Conservation (phyloP, 495 filamentous ascomycete genomes). For the Penicillium egyptiacum region DNA sequence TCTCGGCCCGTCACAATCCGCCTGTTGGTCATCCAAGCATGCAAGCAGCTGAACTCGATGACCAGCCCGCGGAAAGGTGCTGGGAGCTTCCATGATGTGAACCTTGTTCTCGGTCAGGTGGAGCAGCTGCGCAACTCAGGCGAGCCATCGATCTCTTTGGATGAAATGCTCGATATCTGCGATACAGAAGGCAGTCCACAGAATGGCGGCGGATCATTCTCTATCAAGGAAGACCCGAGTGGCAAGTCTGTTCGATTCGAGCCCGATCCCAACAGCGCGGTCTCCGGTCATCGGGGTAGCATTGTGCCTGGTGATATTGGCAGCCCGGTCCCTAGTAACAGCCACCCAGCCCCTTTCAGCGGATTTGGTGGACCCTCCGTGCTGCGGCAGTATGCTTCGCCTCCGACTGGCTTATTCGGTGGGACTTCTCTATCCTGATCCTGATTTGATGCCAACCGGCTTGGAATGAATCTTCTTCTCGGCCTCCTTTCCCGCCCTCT, state of each 20-base stretch:
- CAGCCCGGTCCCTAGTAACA: constrained; percentile 46
- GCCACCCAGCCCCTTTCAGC: constrained; percentile 43
- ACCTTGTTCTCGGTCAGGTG: constrained; percentile 63
- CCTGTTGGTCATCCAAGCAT: constrained; percentile 58
- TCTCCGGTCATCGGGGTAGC: constrained; percentile 42
- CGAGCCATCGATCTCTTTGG: constrained; percentile 60
- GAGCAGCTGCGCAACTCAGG: constrained; percentile 55
- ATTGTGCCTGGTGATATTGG: constrained; percentile 52
- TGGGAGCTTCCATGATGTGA: constrained; percentile 64
- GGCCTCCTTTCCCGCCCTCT: constrained; percentile 9
- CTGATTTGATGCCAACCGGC: constrained; percentile 8
- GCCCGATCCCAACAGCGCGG: constrained; percentile 46
- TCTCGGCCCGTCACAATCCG: constrained; percentile 58
- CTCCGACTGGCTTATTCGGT: constrained; percentile 40
- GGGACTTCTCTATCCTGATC: constrained; percentile 16
- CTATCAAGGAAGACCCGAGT: constrained; percentile 54
- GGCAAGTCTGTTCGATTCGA: constrained; percentile 63
- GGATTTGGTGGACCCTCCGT: constrained; percentile 40
- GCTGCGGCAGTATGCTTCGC: constrained; percentile 43
- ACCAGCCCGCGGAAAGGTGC: constrained; percentile 34
- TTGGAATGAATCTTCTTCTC: background rate
- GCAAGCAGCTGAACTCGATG: constrained; percentile 53
- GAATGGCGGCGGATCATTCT: constrained; percentile 88
- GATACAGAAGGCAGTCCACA: constrained; percentile 84
- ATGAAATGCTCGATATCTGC: constrained; percentile 83